Conservation (phyloP, 768 basidiomycete genomes). For the Trametopsis cervina region DNA sequence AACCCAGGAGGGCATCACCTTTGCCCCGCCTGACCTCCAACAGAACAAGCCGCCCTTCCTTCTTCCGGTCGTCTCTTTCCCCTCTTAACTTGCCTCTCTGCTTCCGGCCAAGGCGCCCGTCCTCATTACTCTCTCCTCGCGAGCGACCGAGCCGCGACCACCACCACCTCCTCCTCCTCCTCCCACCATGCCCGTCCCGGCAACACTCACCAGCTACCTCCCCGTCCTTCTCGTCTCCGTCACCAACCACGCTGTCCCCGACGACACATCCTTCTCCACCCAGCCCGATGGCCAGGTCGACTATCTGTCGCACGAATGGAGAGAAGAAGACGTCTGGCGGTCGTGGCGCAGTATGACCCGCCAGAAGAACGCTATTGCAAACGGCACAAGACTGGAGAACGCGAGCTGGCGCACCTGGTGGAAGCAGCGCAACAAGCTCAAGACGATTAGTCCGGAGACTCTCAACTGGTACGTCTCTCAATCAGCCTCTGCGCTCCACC, state of each 20-base stretch:
- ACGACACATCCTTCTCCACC: slow-evolving; percentile 78
- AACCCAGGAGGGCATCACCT: slow-evolving; percentile 8
- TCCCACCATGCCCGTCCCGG: slow-evolving; percentile 19
- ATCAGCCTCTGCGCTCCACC: neutral
- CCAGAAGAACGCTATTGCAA: slow-evolving; percentile 96
- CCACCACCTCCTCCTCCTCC: neutral
- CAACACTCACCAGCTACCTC: slow-evolving; percentile 42
- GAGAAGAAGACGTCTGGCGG: slow-evolving; percentile 96
- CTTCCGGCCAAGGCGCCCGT: neutral
- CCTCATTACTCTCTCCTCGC: slow-evolving; percentile 5
- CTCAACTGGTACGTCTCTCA: slow-evolving; percentile 79
- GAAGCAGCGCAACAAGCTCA: slow-evolving; percentile 95
- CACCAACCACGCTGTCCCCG: slow-evolving; percentile 47
- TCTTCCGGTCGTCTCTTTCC: slow-evolving; percentile 5
- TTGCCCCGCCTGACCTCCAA: slow-evolving; percentile 16
- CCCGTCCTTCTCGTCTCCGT: slow-evolving; percentile 65
- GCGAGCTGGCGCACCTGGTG: slow-evolving; percentile 99
- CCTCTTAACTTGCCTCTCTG: slow-evolving; percentile 11
- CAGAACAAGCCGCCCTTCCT: slow-evolving; percentile 2
- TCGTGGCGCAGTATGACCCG: slow-evolving; percentile 98
- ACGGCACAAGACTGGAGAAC: slow-evolving; percentile 92
- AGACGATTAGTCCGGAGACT: slow-evolving; percentile 93
- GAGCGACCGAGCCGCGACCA: too few relatives aligned
- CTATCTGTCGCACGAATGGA: slow-evolving; percentile 97
- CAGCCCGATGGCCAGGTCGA: slow-evolving; percentile 92